phyloP scores from a whole-genome alignment of 2,329 filamentous ascomycete species.

The Pleochaeta shiraiana region DNA sequence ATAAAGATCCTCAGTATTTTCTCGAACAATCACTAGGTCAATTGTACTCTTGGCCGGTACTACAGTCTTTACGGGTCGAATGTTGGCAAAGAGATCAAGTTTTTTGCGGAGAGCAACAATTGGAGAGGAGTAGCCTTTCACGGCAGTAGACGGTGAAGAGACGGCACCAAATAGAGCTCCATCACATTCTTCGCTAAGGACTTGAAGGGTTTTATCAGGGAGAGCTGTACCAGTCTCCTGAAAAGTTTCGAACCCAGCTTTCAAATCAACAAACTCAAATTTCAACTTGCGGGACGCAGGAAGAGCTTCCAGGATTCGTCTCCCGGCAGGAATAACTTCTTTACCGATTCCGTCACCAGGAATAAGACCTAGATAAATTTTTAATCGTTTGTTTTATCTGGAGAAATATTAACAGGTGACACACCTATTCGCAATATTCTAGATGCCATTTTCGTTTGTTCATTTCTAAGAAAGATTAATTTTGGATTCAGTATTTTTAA shows the following conservation, averaged over 20 bases:
- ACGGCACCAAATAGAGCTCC: slow-evolving; percentile 94
- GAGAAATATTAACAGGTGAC: background rate
- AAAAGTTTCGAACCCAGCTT: slow-evolving; percentile 87
- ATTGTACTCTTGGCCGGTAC: slow-evolving; percentile 35
- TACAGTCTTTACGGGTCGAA: slow-evolving; percentile 81
- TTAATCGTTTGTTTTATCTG: background rate
- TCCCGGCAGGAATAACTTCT: slow-evolving; percentile 92
- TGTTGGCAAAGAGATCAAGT: slow-evolving; percentile 91
- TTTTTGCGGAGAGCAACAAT: slow-evolving; percentile 79
- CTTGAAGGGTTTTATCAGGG: slow-evolving; percentile 74
- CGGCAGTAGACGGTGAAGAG: slow-evolving; percentile 70
- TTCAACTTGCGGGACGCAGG: slow-evolving; percentile 77
- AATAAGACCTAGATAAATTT: slow-evolving; percentile 57
- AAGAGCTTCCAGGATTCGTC: slow-evolving; percentile 78
- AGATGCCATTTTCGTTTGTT: slow-evolving; percentile 28
- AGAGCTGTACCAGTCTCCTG: slow-evolving; percentile 73
- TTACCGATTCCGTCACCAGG: slow-evolving; percentile 96
- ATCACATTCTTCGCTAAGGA: slow-evolving; percentile 79
- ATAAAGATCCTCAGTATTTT: slow-evolving; percentile 88
- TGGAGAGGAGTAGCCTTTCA: slow-evolving; percentile 88
- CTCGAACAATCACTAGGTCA: slow-evolving; percentile 93
- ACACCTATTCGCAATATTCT: slow-evolving; percentile 46
- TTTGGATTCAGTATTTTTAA: too few relatives aligned
- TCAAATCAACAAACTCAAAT: slow-evolving; percentile 84
- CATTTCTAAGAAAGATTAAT: too few relatives aligned